A percentile compares a stretch with the other conserved stretches of the same genome.
phyloP scores from a whole-genome alignment of 2,329 filamentous ascomycete species.

The Talaromyces amestolkiae region DNA sequence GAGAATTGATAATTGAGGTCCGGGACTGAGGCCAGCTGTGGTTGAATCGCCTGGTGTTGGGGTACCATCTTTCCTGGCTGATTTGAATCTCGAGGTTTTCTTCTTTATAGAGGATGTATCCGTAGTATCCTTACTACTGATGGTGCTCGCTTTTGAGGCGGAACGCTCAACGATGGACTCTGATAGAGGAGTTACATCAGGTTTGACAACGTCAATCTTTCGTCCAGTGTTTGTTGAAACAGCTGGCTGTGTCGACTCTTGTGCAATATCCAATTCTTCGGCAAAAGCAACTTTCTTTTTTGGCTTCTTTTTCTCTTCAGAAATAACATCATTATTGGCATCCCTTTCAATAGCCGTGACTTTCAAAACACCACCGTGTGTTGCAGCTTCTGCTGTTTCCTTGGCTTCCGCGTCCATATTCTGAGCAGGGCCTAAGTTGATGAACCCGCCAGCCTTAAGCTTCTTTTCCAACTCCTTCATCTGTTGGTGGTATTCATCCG shows the following conservation, averaged over 20 bases:
- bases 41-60: constrained; percentile 19
- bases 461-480: constrained; percentile 85
- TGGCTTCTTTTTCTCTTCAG: constrained; percentile 25
- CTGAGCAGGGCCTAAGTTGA: constrained; percentile 54
- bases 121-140: constrained; percentile 21
- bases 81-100: constrained; percentile 47
- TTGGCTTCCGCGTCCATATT: constrained; percentile 31
- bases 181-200: constrained; percentile 36
- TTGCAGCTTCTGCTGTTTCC: constrained; percentile 24
- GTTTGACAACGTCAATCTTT: constrained; percentile 28
- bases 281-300: constrained; percentile 79
- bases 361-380: constrained; percentile 27
- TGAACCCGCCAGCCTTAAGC: constrained; percentile 59
- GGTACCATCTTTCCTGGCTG: constrained; percentile 28
- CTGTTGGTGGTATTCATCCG: constrained; percentile 70
- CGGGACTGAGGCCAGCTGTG: constrained; percentile 3
- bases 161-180: constrained; percentile 48
- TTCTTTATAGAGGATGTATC: constrained; percentile 31
- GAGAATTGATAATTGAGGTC: not conserved
- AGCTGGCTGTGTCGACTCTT: constrained; percentile 28
- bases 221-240: constrained; percentile 21
- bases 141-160: not conserved
- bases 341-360: constrained; percentile 24
- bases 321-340: constrained; percentile 18
- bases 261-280: constrained; percentile 67